These are phyloP conservation scores for Celoporthe dispersa DNA, from an alignment of 2,329 filamentous ascomycete species.

Conservation along the genomic window DNA sequence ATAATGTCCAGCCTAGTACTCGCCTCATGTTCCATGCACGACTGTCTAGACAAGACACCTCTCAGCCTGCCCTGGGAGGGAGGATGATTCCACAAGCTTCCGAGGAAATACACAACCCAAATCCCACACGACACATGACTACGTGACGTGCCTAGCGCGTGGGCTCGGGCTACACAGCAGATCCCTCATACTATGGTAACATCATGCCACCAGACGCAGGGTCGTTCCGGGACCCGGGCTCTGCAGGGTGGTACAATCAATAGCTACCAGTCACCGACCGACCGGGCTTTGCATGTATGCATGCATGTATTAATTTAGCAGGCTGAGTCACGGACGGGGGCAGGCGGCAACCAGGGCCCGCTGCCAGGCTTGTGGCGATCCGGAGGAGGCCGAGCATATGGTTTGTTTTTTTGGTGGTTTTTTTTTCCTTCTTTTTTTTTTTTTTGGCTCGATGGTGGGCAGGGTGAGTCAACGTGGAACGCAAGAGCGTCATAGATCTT, in stretches of 20 bases:
- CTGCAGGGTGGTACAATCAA: not conserved
- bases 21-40: not conserved
- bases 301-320: not conserved
- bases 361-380: not conserved
- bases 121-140: not conserved
- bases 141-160: not conserved
- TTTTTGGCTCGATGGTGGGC: not conserved
- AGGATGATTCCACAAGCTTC: not conserved
- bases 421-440: not conserved
- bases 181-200: not conserved
- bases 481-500: not conserved
- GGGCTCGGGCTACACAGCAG: conserved; percentile 2
- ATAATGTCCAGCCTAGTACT: not conserved
- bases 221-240: conserved; percentile 4
- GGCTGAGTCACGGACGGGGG: conserved; percentile 3
- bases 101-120: conserved; percentile 1
- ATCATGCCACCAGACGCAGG: not conserved
- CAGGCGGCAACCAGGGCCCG: not conserved
- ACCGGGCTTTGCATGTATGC: not conserved
- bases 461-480: not conserved
- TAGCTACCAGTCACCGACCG: not conserved
- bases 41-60: not conserved
- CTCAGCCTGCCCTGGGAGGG: not conserved
- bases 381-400: not conserved
- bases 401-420: not conserved